Evolutionary conservation across 495 filamentous ascomycete genomes (phyloP).

Genomic region (Aspergillus cavernicola): DNA sequence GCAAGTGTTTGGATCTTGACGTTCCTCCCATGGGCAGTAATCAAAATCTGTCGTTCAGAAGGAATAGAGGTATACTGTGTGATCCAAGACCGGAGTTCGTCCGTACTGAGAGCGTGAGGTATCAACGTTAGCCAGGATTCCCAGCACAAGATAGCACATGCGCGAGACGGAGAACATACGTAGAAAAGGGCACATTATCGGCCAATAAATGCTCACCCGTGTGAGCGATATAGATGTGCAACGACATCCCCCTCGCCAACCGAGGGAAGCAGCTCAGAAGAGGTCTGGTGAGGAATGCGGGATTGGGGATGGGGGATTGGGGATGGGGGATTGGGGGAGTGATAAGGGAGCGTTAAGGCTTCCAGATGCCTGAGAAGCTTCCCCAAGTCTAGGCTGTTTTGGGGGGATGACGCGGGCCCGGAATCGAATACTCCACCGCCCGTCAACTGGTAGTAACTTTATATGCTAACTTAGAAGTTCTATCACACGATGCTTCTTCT

Average conservation of each 20-base stretch:
- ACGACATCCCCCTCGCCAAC: conserved; percentile 57
- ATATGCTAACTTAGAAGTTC: not conserved
- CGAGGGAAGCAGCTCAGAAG: conserved; percentile 29
- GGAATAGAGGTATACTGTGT: conserved; percentile 62
- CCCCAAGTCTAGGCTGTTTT: conserved; percentile 20
- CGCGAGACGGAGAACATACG: conserved; percentile 49
- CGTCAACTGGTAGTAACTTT: too few species aligned
- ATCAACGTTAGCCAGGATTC: conserved; percentile 19
- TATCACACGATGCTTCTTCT: conserved; percentile 36
- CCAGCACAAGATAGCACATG: conserved; percentile 1
- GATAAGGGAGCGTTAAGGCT: conserved; percentile 17
- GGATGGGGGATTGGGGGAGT: too few species aligned
- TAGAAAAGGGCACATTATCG: conserved; percentile 64
- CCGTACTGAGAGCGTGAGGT: conserved; percentile 48
- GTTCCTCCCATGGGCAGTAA: conserved; percentile 78
- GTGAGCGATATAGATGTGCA: conserved; percentile 83
- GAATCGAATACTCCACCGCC: conserved; percentile 20
- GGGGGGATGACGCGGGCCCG: conserved; percentile 17
- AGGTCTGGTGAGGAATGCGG: conserved; percentile 23
- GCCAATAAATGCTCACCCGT: conserved; percentile 76
- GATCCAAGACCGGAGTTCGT: conserved; percentile 67
- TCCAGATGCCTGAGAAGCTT: conserved; percentile 16
- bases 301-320: too few species aligned
- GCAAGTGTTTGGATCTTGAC: conserved; percentile 70
- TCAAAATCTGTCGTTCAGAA: conserved; percentile 67